Evolutionary conservation across 1,139 yeast species (phyloP).

Genomic region (Debaryomyces udenii): DNA sequence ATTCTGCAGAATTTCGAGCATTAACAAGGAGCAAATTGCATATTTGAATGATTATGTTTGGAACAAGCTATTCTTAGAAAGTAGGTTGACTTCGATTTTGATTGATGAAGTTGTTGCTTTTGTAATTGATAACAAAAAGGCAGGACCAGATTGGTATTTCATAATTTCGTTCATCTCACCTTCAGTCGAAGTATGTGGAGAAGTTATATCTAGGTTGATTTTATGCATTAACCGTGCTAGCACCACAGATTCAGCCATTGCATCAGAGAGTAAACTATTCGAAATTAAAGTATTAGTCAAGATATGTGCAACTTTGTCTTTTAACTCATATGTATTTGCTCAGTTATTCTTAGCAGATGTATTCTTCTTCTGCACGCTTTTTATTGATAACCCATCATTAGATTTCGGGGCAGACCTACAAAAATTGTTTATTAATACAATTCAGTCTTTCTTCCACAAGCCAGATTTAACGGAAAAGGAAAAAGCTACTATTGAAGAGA

Average conservation of each 20-base stretch:
- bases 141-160: conserved; percentile 67
- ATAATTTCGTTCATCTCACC: conserved; percentile 70
- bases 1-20: conserved; percentile 62
- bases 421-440: conserved; percentile 65
- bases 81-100: conserved; percentile 57
- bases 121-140: conserved; percentile 75
- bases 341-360: conserved; percentile 75
- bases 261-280: conserved; percentile 65
- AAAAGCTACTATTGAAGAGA: conserved; percentile 47
- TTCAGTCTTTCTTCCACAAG: conserved; percentile 71
- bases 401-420: conserved; percentile 71
- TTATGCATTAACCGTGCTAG: conserved; percentile 54
- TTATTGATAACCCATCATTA: conserved; percentile 73
- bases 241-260: conserved; percentile 54
- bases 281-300: conserved; percentile 73
- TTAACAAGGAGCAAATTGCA: conserved; percentile 43
- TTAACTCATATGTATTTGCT: conserved; percentile 69
- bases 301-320: conserved; percentile 67
- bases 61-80: conserved; percentile 67
- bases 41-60: conserved; percentile 60
- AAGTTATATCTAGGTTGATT: conserved; percentile 58
- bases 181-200: conserved; percentile 72
- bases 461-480: conserved; percentile 52
- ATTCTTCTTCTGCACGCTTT: conserved; percentile 66
- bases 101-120: conserved; percentile 75